These are phyloP conservation scores for Holtermanniella nyarrowii DNA, from an alignment of 768 basidiomycete species.

Conservation along the genomic window DNA sequence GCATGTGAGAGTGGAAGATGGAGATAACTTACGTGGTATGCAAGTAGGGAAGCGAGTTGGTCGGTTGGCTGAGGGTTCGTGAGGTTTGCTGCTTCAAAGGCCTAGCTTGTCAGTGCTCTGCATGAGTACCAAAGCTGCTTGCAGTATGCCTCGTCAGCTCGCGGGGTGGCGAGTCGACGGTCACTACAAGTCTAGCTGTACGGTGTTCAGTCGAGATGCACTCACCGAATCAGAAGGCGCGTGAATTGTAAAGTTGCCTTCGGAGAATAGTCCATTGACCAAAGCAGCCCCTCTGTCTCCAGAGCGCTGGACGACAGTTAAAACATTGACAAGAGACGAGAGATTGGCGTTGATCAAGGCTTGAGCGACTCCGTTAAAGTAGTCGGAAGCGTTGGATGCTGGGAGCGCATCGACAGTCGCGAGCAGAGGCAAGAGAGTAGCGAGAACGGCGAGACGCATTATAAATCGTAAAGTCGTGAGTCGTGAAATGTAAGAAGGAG, in stretches of 20 bases:
- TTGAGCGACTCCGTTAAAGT: not conserved
- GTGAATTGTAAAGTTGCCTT: slow-evolving; percentile 13
- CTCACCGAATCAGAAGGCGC: slow-evolving; percentile 17
- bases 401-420: not conserved
- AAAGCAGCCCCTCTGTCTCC: slow-evolving; percentile 1
- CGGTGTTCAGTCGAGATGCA: not conserved
- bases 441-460: not conserved
- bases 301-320: not conserved
- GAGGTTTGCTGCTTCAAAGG: slow-evolving; percentile 5
- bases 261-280: slow-evolving; percentile 10
- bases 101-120: slow-evolving; percentile 5
- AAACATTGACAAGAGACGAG: not conserved
- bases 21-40: slow-evolving; percentile 15
- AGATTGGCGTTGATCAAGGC: not conserved
- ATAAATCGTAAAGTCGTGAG: too few relatives aligned
- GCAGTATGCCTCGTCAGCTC: not conserved
- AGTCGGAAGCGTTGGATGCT: not conserved
- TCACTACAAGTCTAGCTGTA: too few relatives aligned
- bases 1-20: not conserved
- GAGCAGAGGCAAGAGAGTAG: not conserved
- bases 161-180: too few relatives aligned
- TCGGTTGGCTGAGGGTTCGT: slow-evolving; percentile 4
- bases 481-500: too few relatives aligned
- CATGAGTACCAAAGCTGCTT: too few relatives aligned
- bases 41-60: slow-evolving; percentile 12